phyloP scores from a whole-genome alignment of 208 protist genomes.

The Vickermania spadyakhi region DNA sequence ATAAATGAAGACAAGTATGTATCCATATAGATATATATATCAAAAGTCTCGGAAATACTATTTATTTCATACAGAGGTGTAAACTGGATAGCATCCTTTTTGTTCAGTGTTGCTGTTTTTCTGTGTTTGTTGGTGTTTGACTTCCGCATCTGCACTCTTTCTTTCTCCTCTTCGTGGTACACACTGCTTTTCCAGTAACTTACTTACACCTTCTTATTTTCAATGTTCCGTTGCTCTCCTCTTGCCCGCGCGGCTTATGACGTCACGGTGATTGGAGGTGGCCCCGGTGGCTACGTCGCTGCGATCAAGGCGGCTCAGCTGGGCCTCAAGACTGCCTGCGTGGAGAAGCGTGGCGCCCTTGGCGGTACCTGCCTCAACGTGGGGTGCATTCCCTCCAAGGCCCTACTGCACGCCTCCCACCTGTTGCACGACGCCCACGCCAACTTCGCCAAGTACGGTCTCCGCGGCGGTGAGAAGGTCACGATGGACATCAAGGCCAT shows the following conservation, averaged over 20 bases:
- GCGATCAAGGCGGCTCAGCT: conserved; percentile 99
- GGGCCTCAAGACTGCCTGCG: conserved; percentile 96
- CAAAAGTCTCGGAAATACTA: too few species aligned
- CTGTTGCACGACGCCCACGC: conserved; percentile 94
- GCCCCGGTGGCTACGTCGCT: conserved; percentile 99
- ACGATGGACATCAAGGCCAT: conserved; percentile 93
- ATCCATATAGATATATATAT: too few species aligned
- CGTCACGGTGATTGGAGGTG: conserved; percentile 98
- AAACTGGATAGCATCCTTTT: too few species aligned
- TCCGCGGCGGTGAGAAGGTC: conserved; percentile 75
- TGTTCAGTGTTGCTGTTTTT: too few species aligned
- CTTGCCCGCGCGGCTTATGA: conserved; percentile 79
- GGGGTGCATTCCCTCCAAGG: conserved; percentile 99
- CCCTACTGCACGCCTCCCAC: conserved; percentile 98
- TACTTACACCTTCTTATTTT: conserved; percentile 3
- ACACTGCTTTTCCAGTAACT: too few species aligned
- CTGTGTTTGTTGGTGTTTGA: too few species aligned
- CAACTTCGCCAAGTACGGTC: conserved; percentile 91
- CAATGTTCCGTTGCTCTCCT: conserved; percentile 58
- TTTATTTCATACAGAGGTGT: too few species aligned
- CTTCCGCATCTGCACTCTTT: conserved; percentile 1
- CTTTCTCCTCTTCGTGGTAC: not conserved
- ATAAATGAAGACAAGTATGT: too few species aligned
- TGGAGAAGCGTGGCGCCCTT: conserved; percentile 97
- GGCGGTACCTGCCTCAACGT: conserved; percentile 99